phyloP scores from a whole-genome alignment of 2,329 filamentous ascomycete genomes.

The Penicillium sp. region DNA sequence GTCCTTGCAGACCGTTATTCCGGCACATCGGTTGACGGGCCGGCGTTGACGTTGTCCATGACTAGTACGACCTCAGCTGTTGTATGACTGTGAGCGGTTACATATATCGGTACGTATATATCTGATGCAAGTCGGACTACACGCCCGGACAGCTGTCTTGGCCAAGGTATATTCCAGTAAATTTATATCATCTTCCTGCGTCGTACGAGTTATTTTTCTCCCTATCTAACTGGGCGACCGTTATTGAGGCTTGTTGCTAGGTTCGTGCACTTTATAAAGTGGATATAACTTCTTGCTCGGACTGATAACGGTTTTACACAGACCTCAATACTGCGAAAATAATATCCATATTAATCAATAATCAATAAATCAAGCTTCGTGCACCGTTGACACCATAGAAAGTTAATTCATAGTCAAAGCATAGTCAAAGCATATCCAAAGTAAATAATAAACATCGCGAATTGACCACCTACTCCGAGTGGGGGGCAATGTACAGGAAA shows the following conservation, averaged over 20 bases:
- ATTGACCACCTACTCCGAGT: background rate
- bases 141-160: background rate
- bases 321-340: background rate
- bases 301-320: background rate
- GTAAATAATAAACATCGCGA: background rate
- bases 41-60: background rate
- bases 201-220: too few species aligned
- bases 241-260: background rate
- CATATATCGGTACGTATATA: too few species aligned
- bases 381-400: background rate
- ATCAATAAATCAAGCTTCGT: background rate
- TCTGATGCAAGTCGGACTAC: background rate
- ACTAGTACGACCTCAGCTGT: background rate
- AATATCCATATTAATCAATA: background rate
- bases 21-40: background rate
- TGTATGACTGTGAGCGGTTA: background rate
- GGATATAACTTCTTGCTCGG: background rate
- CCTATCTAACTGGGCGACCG: too few species aligned
- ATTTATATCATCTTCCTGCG: too few species aligned
- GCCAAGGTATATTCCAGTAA: too few species aligned
- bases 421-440: background rate
- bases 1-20: conserved; percentile 4
- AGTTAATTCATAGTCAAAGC: background rate
- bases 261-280: background rate
- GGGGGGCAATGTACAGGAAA: background rate